Percentiles rank a stretch among this genome's conserved stretches.
These are phyloP conservation scores for Neopestalotiopsis sp. DNA, from an alignment of 2,329 filamentous ascomycete genomes.

Conservation along the genomic window DNA sequence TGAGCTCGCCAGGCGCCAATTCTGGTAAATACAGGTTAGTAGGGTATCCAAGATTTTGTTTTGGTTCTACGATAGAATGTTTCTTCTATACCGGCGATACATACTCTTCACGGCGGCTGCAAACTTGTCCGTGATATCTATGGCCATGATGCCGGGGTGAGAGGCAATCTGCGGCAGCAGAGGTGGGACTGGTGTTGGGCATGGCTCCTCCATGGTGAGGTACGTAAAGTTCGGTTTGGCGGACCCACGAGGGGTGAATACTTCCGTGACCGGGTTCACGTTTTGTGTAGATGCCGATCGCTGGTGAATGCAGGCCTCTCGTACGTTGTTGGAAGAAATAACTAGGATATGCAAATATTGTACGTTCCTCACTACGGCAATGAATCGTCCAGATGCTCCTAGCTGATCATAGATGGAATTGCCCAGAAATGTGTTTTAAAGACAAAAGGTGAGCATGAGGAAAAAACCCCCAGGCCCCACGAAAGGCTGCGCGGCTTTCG, in stretches of 20 bases:
- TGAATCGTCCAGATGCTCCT: too few relatives aligned
- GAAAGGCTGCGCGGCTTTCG: neutral
- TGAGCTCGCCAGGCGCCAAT: slow-evolving; percentile 78
- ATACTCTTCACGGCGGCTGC: slow-evolving; percentile 57
- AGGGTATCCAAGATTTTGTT: neutral
- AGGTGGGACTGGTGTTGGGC: slow-evolving; percentile 36
- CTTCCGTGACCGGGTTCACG: neutral
- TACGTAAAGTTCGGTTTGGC: slow-evolving; percentile 21
- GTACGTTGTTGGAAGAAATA: neutral
- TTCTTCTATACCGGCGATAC: slow-evolving; percentile 24
- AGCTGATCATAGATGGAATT: neutral
- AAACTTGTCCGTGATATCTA: slow-evolving; percentile 66
- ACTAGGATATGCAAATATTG: neutral
- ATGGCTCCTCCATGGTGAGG: slow-evolving; percentile 29
- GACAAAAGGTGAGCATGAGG: neutral
- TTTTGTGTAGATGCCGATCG: neutral
- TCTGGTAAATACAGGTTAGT: slow-evolving; percentile 54
- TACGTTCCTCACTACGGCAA: neutral
- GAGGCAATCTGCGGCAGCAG: slow-evolving; percentile 43
- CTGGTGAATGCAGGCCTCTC: neutral
- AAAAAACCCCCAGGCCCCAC: slow-evolving; percentile 11
- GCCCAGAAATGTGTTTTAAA: neutral
- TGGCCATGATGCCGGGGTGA: slow-evolving; percentile 57
- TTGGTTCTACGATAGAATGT: neutral
- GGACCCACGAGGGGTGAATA: slow-evolving; percentile 12